Base-by-base conservation (phyloP, 106 monocot genomes). In the Agapanthus africanus region DNA sequence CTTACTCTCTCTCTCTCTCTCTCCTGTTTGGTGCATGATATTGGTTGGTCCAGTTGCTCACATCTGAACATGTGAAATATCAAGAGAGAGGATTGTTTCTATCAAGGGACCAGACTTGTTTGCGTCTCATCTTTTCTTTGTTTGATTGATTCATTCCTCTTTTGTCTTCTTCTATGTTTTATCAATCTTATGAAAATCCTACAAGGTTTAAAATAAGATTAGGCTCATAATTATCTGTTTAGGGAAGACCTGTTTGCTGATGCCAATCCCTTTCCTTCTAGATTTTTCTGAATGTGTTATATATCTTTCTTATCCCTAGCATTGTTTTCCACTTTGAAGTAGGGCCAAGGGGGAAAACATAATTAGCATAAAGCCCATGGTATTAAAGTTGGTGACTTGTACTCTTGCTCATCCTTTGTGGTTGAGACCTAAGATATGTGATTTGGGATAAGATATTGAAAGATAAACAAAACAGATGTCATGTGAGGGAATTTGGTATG, bases 401-500 rank as follows among this genome's bases (percentile, higher is more conserved):
- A 56, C 27, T n/a, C n/a, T n/a, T 56, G 56, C 56, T 11, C 23
- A 27, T 56, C 8, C 6, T n/a, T 27, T 56, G 23, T 27, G 28
- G 28, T 56, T 56, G 56, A 56, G 56, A 56, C 56, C 56, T 56
- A 25, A 5, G 16, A 8, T 18, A 26, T 49, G 49, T 27, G n/a
- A 41, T 41, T 41, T 41, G 8, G 6, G 56, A 56, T 56, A 56
- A 56, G 26, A 56, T 56, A 56, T 11, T 26, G n/a, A 56, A 25
- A 56, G 56, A 23, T 18, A n/a, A 56, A 8, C 56, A 23, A 56
- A 56, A 23, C 56, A 56, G 23, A 7, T 27, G 56, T 37, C 63
- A 63, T 63, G 63, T 26, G 65, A 40, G 18, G 63, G 21, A 63
- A 63, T 37, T 63, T 22, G 37, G 60, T 31, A 32, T 14, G 30